Evolutionary conservation across 495 filamentous ascomycete genomes (phyloP).

Genomic region (Penicillium waksmanii): DNA sequence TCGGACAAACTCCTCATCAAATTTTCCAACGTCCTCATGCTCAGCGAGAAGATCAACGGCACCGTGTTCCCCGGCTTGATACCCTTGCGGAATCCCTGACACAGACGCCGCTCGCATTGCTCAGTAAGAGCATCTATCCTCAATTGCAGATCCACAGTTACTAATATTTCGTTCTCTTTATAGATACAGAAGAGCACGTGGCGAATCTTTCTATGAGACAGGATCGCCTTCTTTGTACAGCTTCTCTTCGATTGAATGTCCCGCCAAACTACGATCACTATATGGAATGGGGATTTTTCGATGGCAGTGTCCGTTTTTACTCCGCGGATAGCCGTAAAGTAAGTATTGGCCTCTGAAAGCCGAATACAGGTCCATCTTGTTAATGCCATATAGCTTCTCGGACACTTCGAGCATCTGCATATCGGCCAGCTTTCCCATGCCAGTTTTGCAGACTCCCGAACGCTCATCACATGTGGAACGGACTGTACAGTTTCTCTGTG

Average conservation of each 20-base stretch:
- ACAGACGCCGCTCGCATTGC: constrained; percentile 77
- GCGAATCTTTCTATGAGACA: constrained; percentile 80
- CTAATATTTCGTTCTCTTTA: background rate
- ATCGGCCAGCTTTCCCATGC: constrained; percentile 82
- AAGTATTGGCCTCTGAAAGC: constrained; percentile 7
- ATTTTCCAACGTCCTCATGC: constrained; percentile 84
- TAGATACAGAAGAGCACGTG: constrained; percentile 79
- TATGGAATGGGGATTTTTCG: constrained; percentile 94
- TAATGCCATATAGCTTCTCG: constrained; percentile 55
- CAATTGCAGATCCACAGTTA: background rate
- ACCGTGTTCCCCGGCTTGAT: constrained; percentile 72
- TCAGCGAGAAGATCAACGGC: constrained; percentile 63
- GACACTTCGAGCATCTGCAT: constrained; percentile 91
- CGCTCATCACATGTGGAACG: constrained; percentile 84
- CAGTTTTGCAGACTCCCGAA: constrained; percentile 84
- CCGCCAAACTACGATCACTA: constrained; percentile 87
- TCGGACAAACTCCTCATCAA: constrained; percentile 95
- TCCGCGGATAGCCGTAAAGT: constrained; percentile 73
- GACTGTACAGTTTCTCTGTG: constrained; percentile 91
- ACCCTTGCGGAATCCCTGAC: constrained; percentile 76
- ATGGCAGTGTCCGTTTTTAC: constrained; percentile 91
- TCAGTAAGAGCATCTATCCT: constrained; percentile 47
- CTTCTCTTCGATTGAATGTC: constrained; percentile 80
- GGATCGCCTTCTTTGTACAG: constrained; percentile 84
- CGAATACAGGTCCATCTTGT: background rate